Evolutionary conservation across 2,329 filamentous ascomycete genomes (phyloP).

Genomic region (Botryotinia convoluta): DNA sequence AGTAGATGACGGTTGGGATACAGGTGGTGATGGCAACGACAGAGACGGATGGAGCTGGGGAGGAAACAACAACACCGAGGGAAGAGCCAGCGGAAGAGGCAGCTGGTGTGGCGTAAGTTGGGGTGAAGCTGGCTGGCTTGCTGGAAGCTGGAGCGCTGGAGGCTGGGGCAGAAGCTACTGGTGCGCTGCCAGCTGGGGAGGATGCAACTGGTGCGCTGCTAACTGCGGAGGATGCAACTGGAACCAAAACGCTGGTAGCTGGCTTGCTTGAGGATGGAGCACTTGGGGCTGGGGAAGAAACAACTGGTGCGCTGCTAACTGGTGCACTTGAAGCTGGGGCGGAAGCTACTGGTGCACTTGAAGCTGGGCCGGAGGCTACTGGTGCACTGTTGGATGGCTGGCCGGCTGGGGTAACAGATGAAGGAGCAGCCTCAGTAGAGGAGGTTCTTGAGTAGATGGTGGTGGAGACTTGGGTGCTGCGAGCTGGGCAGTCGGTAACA

Average conservation of each 20-base stretch:
- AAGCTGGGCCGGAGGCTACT: not conserved
- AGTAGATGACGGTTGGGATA: conserved; percentile 23
- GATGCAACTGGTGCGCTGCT: not conserved
- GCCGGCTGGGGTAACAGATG: conserved; percentile 7
- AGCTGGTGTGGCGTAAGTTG: not conserved
- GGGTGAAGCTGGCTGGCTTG: not conserved
- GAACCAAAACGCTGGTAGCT: not conserved
- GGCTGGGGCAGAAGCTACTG: not conserved
- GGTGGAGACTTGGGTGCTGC: conserved; percentile 16
- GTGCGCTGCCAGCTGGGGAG: not conserved
- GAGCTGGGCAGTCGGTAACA: conserved; percentile 21
- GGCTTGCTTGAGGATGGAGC: not conserved
- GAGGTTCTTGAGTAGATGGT: conserved; percentile 11
- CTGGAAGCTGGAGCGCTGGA: not conserved
- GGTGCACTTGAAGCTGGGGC: not conserved
- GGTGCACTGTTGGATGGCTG: not conserved
- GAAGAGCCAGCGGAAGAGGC: not conserved
- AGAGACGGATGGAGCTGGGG: conserved; percentile 3
- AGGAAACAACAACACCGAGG: not conserved
- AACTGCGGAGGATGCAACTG: not conserved
- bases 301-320: not conserved
- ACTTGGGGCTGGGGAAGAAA: not conserved
- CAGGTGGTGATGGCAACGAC: conserved; percentile 22
- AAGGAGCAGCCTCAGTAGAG: not conserved
- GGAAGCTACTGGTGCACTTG: not conserved